Evolutionary conservation across 345 rosid genomes (phyloP), one percentile per base, ranked within the genome.

Genomic region (Corchorus capsularis): DNA sequence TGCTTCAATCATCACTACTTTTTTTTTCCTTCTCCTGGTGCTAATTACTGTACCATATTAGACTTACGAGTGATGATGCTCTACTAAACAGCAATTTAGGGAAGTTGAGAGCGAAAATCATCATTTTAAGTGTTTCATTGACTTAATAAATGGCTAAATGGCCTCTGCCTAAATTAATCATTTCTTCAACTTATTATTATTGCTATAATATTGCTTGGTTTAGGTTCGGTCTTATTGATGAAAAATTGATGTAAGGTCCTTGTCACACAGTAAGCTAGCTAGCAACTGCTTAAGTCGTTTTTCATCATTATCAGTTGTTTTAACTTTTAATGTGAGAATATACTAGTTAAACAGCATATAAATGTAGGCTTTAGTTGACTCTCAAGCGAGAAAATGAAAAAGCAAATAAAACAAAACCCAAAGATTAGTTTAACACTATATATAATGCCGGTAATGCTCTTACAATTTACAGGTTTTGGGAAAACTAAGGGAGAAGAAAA

Each of bases 11-110:
- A 35, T 43, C 27, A 27, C 13, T 49, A 27, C 13, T 49, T 50
- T 50, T 4, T 56, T 57, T 35, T 39, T 39, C 43, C 6, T 39
- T 39, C 43, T 39, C 15, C 11, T 62, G 66, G 43, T 14, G 73
- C 73, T 5, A 34, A 27, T 27, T 27, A 27, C 27, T 27, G 27
- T 39, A 39, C 47, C 20, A 50, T 32, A 34, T 35, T 27, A 27
- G 27, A 27, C 27, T 27, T 27, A 27, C 34, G 16, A 16, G 73
- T 50, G 60, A 69, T 64, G 50, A 17, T 69, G 73, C n/a, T 69
- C 60, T 50, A 69, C 45, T 60, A 69, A 69, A 69, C 73, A 50
- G 60, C 52, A 52, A 50, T 69, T 32, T 34, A n/a, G 50, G 50
- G 49, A 27, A 27, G 57, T 32, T 17, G 20, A 45, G 14, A 63